Percentiles rank a stretch among this genome's conserved stretches.
These are phyloP conservation scores for Firmiana major DNA, from an alignment of 345 rosid species.

Conservation along the genomic window DNA sequence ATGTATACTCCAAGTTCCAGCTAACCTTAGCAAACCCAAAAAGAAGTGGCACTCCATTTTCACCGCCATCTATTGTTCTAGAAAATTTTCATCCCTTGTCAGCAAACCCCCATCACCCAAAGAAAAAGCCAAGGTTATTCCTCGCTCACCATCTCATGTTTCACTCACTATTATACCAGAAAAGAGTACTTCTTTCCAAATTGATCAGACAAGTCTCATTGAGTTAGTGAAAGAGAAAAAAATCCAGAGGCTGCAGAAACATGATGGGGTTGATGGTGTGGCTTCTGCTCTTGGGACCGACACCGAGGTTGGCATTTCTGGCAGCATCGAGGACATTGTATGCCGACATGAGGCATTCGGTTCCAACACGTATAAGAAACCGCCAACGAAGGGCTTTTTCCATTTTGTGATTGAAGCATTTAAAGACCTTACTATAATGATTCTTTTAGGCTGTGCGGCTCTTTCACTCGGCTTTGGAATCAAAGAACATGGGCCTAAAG, in stretches of 20 bases:
- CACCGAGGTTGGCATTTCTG: slow-evolving; percentile 33
- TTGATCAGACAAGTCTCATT: slow-evolving; percentile 30
- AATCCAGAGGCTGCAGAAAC: slow-evolving; percentile 17
- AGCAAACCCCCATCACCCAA: not conserved
- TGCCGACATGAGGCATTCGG: slow-evolving; percentile 49
- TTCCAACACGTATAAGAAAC: slow-evolving; percentile 60
- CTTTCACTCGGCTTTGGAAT: slow-evolving; percentile 63
- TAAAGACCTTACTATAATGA: slow-evolving; percentile 52
- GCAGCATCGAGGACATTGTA: slow-evolving; percentile 29
- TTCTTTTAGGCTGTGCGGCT: slow-evolving; percentile 54
- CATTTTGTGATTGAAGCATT: slow-evolving; percentile 49
- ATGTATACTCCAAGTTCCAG: slow-evolving; percentile 28
- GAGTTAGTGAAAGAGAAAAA: slow-evolving; percentile 43
- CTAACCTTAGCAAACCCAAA: slow-evolving; percentile 24
- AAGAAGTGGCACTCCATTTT: slow-evolving; percentile 57
- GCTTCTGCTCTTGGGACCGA: slow-evolving; percentile 39
- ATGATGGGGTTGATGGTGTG: slow-evolving; percentile 41
- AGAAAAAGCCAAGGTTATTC: not conserved
- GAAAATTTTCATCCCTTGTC: slow-evolving; percentile 38
- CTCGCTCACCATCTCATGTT: slow-evolving; percentile 1
- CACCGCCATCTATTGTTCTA: slow-evolving; percentile 42
- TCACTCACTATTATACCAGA: slow-evolving; percentile 21
- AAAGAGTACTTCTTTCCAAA: slow-evolving; percentile 17
- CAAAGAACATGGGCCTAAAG: slow-evolving; percentile 50
- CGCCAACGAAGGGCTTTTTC: slow-evolving; percentile 46